Conservation (phyloP, 306 rosid species). For the Nissolia schottii region DNA sequence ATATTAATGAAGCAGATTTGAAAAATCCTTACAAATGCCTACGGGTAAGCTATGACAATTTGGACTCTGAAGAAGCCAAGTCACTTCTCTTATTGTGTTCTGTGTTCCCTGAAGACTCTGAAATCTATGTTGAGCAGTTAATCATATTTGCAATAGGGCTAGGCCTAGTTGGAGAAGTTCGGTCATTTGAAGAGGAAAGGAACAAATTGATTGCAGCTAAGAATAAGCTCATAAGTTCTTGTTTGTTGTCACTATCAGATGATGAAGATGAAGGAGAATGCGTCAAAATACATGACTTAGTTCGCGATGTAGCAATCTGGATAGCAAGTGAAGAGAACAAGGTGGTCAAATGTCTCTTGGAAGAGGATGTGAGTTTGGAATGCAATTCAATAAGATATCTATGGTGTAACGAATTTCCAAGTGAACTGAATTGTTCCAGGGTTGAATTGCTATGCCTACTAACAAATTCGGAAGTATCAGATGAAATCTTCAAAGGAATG, state of each 20-base stretch:
- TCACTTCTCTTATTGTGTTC: slow-evolving; percentile 15
- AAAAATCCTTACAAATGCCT: not conserved
- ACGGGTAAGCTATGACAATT: slow-evolving; percentile 4
- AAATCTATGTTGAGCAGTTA: not conserved
- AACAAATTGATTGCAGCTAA: not conserved
- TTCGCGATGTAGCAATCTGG: not conserved
- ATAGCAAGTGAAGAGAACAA: not conserved
- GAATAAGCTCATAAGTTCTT: not conserved
- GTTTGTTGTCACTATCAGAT: not conserved
- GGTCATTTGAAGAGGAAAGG: not conserved
- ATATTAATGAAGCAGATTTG: not conserved
- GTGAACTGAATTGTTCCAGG: not conserved
- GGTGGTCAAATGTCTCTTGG: not conserved
- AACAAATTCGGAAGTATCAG: not conserved
- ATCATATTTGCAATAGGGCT: not conserved
- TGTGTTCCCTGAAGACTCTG: slow-evolving; percentile 21
- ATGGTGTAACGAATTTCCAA: not conserved
- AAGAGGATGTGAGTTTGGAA: not conserved
- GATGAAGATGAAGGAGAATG: not conserved
- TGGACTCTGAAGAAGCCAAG: not conserved
- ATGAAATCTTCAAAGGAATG: not conserved
- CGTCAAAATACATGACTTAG: slow-evolving; percentile 27
- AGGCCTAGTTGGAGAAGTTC: not conserved
- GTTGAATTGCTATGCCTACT: not conserved
- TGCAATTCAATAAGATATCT: not conserved